These are phyloP conservation scores for Populus euphratica DNA, from an alignment of 345 rosid species.

Conservation along the genomic window DNA sequence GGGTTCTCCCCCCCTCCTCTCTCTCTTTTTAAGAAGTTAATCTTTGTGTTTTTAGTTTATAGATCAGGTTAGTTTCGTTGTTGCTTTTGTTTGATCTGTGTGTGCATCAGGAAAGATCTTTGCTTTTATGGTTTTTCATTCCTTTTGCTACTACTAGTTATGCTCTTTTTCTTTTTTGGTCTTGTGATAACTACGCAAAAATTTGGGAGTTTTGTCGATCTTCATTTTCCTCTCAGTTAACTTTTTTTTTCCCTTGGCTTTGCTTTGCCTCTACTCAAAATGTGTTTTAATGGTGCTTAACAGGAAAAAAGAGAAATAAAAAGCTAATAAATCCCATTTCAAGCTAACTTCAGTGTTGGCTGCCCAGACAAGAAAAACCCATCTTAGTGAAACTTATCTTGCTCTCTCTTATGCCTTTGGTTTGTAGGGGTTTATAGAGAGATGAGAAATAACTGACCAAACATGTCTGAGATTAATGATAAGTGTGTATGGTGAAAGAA, in stretches of 20 bases:
- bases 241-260: neutral
- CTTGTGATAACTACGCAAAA: neutral
- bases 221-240: neutral
- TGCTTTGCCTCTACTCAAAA: neutral
- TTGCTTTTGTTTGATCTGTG: constrained; percentile 3
- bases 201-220: neutral
- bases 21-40: neutral
- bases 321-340: neutral
- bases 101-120: neutral
- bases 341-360: neutral
- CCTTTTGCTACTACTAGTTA: neutral
- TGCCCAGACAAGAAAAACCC: neutral
- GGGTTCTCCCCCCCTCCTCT: neutral
- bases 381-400: neutral
- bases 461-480: neutral
- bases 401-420: neutral
- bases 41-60: neutral
- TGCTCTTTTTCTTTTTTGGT: neutral
- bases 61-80: neutral
- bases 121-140: neutral
- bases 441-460: neutral
- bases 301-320: neutral
- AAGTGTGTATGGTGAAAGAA: neutral
- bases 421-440: neutral
- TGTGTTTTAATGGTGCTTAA: neutral